These are phyloP conservation scores for Apiospora rasikravindrae DNA, from an alignment of 2,329 filamentous ascomycete species.

Conservation along the genomic window DNA sequence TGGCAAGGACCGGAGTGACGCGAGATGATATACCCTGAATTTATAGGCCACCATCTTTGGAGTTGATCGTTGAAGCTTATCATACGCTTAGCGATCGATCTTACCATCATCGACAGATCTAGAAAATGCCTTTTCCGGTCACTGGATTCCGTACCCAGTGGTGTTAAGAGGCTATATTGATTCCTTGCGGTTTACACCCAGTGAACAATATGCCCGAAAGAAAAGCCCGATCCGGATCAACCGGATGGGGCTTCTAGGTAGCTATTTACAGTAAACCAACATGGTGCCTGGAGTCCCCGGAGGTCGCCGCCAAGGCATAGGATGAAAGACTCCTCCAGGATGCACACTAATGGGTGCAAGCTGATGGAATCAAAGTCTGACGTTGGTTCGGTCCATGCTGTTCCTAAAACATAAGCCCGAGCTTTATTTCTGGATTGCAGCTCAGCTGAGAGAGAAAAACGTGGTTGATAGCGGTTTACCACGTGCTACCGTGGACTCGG, in stretches of 20 bases:
- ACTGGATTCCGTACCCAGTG: too few species aligned
- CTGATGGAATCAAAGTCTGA: background rate
- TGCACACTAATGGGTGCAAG: background rate
- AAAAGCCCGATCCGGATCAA: too few species aligned
- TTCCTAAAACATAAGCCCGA: background rate
- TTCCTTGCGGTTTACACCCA: too few species aligned
- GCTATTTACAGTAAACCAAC: background rate
- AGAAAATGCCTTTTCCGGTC: too few species aligned
- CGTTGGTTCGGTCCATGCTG: background rate
- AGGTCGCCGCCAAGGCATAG: background rate
- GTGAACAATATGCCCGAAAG: too few species aligned
- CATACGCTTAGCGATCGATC: too few species aligned
- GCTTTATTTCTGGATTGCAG: background rate
- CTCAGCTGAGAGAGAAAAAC: background rate
- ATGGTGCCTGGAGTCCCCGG: background rate
- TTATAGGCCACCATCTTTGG: too few species aligned
- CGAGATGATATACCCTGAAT: too few species aligned
- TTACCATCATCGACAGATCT: too few species aligned
- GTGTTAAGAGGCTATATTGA: too few species aligned
- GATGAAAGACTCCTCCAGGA: background rate
- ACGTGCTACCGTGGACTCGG: background rate
- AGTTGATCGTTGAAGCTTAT: too few species aligned
- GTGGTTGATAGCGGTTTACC: background rate
- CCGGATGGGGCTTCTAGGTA: background rate
- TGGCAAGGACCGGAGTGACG: constrained; percentile 15